Base-by-base conservation (phyloP, 805 yeast species). In the Hagleromyces aurorensis region DNA sequence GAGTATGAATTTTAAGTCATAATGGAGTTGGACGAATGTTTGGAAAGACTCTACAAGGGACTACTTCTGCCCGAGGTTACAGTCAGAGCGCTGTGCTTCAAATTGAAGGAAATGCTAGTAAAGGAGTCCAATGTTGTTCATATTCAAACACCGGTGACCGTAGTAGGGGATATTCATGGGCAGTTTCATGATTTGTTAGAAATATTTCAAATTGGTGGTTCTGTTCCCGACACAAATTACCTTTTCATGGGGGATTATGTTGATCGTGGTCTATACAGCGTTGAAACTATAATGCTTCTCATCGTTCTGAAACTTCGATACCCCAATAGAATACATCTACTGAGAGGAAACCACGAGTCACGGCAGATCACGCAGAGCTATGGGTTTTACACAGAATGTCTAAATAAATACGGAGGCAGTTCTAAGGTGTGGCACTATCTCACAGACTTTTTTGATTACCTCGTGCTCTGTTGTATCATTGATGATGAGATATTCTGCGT, bases 151-250 rank as follows among this genome's bases (percentile, higher is more conserved):
- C 98, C 98, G 1, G 84, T 91, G 7, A 85, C 97, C 0, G 84
- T 91, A 6, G 96, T 91, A 4, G 98, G 98, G 2, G 98, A 91
- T 52, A 89, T 91, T 25, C 98, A 91, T 48, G 98, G 97, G 6
- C 98, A 91, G 57, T 91, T 83, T 50, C 93, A 87, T 53, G 98
- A 91, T 54, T 62, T 91, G 32, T 57, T 91, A 17, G 98, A 91
- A 55, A 85, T 91, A 19, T 91, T 91, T 59, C 75, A 78, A 36
- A 91, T 89, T 21, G 97, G 96, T 1, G 98, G 97, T 0, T 71
- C 73, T 29, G 81, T 94, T 3, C 97, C 98, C 0, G 80, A 80
- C 48, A 91, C 97, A 2, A 91, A 89, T 57, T 91, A 91, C 54
- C 57, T 91, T 23, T 91, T 91, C 51, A 57, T 91, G 12, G 98